Evolutionary conservation across 2,329 filamentous ascomycete species (phyloP).

Genomic region (Davidsoniella eucalypti): DNA sequence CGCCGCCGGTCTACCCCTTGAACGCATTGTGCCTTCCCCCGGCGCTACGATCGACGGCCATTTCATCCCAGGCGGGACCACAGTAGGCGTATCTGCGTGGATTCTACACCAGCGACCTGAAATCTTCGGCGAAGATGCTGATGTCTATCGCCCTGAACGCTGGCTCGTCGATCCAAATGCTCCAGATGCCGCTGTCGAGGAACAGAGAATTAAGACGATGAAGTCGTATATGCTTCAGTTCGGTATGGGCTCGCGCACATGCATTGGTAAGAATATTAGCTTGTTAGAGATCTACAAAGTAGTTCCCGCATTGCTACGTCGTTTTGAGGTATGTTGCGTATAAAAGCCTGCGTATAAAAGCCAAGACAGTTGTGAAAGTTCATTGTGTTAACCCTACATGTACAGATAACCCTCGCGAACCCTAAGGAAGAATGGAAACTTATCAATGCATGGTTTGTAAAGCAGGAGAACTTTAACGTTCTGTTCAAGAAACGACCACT

Average conservation of each 20-base stretch:
- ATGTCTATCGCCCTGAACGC: slow-evolving; percentile 50
- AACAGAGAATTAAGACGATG: slow-evolving; percentile 46
- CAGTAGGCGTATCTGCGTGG: slow-evolving; percentile 62
- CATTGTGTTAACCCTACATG: neutral
- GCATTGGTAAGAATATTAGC: slow-evolving; percentile 52
- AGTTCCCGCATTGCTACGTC: slow-evolving; percentile 41
- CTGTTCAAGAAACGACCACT: slow-evolving; percentile 25
- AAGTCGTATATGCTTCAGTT: slow-evolving; percentile 57
- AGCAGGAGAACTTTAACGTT: slow-evolving; percentile 38
- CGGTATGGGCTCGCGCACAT: slow-evolving; percentile 53
- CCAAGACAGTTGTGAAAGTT: neutral
- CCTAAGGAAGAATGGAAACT: slow-evolving; percentile 39
- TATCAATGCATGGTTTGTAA: slow-evolving; percentile 47
- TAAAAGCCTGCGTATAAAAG: neutral
- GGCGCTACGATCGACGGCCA: slow-evolving; percentile 45
- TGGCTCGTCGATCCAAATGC: slow-evolving; percentile 35
- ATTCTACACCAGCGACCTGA: slow-evolving; percentile 44
- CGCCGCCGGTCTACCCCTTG: slow-evolving; percentile 53
- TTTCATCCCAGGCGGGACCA: slow-evolving; percentile 50
- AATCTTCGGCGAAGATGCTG: slow-evolving; percentile 52
- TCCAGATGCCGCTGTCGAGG: slow-evolving; percentile 22
- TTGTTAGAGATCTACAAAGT: slow-evolving; percentile 48
- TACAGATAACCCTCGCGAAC: slow-evolving; percentile 18
- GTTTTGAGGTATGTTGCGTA: slow-evolving; percentile 38
- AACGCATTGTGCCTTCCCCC: slow-evolving; percentile 51